A percentile compares a stretch with the other conserved stretches of the same genome.
Evolutionary conservation across 2,329 filamentous ascomycete species (phyloP).

Genomic region (Fusarium azukiicola): DNA sequence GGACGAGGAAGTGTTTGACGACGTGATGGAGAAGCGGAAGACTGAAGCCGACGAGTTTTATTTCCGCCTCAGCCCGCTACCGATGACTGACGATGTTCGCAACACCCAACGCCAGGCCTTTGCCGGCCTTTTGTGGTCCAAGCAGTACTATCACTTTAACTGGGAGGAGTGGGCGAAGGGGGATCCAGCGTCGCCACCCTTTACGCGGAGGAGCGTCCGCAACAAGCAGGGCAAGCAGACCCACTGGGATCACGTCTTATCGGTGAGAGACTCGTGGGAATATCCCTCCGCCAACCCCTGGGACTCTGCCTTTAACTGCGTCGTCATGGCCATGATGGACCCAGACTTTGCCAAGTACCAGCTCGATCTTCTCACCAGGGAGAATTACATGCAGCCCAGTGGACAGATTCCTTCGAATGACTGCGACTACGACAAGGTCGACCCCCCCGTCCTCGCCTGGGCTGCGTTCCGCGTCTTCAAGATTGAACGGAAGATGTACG

Average conservation of each 20-base stretch:
- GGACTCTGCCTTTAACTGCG: constrained; percentile 98
- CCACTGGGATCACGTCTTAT: constrained; percentile 96
- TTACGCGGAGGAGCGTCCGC: constrained; percentile 91
- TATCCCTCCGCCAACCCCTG: constrained; percentile 99
- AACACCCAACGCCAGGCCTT: constrained; percentile 98
- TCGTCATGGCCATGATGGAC: constrained; percentile 97
- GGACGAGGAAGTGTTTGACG: constrained; percentile 95
- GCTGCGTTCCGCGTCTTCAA: constrained; percentile 98
- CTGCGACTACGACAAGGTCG: constrained; percentile 99
- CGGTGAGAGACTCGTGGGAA: constrained; percentile 99
- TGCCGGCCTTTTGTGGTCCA: constrained; percentile 99
- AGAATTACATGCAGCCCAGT: constrained; percentile 99
- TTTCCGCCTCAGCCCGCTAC: constrained; percentile 93
- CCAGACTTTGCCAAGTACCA: constrained; percentile 99
- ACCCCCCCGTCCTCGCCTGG: constrained; percentile 98
- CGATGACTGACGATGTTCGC: constrained; percentile 95
- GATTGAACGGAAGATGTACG: constrained; percentile 98
- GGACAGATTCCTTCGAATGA: constrained; percentile 95
- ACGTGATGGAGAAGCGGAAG: constrained; percentile 91
- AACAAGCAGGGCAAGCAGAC: constrained; percentile 97
- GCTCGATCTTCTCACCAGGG: constrained; percentile 95
- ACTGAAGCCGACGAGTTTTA: constrained; percentile 98
- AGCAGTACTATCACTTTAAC: constrained; percentile 97
- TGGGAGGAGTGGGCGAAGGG: constrained; percentile 99
- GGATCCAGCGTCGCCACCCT: constrained; percentile 92